These are phyloP conservation scores for Dillenia suffruticosa DNA, from an alignment of 164 flowering plant genomes.

Conservation along the genomic window DNA sequence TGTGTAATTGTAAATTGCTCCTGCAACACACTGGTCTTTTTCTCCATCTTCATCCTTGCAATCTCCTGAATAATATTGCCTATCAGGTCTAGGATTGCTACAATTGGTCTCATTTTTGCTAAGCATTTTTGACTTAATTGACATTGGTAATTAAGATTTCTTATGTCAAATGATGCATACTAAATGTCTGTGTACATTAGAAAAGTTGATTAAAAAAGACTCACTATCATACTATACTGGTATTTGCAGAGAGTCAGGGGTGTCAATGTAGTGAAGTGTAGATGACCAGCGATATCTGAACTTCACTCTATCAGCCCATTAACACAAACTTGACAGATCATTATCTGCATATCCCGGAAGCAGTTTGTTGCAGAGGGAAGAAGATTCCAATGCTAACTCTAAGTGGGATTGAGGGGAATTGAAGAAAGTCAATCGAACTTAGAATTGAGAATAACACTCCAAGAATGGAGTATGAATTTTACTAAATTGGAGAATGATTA, in stretches of 20 bases:
- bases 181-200: background rate
- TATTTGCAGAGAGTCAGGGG: constrained; percentile 77
- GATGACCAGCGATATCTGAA: constrained; percentile 77
- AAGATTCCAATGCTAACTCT: too few species aligned
- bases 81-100: too few species aligned
- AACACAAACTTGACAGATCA: constrained; percentile 61
- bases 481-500: too few species aligned
- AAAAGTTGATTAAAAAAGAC: constrained; percentile 3
- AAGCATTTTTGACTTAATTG: too few species aligned
- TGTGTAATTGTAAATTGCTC: constrained; percentile 83
- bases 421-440: too few species aligned
- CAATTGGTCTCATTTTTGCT: background rate
- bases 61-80: constrained; percentile 49
- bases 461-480: too few species aligned
- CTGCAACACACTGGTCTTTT: constrained; percentile 67
- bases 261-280: constrained; percentile 73
- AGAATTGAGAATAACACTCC: too few species aligned
- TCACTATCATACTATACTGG: constrained; percentile 59
- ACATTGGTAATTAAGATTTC: background rate
- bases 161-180: background rate
- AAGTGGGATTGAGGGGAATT: too few species aligned
- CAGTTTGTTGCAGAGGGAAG: constrained; percentile 12
- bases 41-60: constrained; percentile 77
- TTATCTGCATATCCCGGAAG: constrained; percentile 55
- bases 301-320: constrained; percentile 81